Evolutionary conservation across 2,329 filamentous ascomycete species (phyloP).

Genomic region (Aspergillus ochraceoroseus): DNA sequence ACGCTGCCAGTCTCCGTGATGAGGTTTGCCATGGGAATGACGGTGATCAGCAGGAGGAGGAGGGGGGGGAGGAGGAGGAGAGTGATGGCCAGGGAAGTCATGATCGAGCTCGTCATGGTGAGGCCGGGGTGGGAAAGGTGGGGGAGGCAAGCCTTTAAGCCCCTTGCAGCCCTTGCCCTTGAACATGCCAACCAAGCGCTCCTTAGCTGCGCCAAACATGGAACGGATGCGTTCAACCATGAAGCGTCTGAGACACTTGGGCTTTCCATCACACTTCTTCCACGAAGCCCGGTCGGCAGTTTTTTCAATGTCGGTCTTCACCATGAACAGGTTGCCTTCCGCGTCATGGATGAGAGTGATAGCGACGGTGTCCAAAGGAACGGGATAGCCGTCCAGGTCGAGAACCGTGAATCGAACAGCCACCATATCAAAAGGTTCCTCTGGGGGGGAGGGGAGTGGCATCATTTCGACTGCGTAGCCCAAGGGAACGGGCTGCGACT

Average conservation of each 20-base stretch:
- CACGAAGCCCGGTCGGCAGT: slow-evolving; percentile 38
- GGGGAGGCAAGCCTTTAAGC: slow-evolving; percentile 11
- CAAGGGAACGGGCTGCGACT: slow-evolving; percentile 36
- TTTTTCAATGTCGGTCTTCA: slow-evolving; percentile 36
- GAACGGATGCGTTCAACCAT: slow-evolving; percentile 39
- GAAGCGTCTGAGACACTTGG: slow-evolving; percentile 38
- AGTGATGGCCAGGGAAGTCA: slow-evolving; percentile 11
- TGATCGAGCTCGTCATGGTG: slow-evolving; percentile 12
- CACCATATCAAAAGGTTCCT: slow-evolving; percentile 35
- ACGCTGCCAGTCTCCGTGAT: slow-evolving; percentile 37
- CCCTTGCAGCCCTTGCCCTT: slow-evolving; percentile 29
- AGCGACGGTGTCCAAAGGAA: slow-evolving; percentile 43
- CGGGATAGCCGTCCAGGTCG: slow-evolving; percentile 41
- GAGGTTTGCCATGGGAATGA: slow-evolving; percentile 30
- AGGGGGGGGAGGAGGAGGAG: slow-evolving; percentile 7
- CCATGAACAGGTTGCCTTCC: slow-evolving; percentile 37
- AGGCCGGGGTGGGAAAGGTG: slow-evolving; percentile 12
- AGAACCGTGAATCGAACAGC: slow-evolving; percentile 45
- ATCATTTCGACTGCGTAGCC: slow-evolving; percentile 44
- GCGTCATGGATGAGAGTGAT: slow-evolving; percentile 38
- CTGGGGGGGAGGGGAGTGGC: slow-evolving; percentile 27
- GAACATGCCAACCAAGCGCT: slow-evolving; percentile 31
- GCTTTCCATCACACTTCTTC: slow-evolving; percentile 42
- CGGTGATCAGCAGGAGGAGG: slow-evolving; percentile 28
- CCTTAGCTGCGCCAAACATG: slow-evolving; percentile 38